Evolutionary conservation across 768 basidiomycete species (phyloP).

Genomic region (Lentinula edodes): DNA sequence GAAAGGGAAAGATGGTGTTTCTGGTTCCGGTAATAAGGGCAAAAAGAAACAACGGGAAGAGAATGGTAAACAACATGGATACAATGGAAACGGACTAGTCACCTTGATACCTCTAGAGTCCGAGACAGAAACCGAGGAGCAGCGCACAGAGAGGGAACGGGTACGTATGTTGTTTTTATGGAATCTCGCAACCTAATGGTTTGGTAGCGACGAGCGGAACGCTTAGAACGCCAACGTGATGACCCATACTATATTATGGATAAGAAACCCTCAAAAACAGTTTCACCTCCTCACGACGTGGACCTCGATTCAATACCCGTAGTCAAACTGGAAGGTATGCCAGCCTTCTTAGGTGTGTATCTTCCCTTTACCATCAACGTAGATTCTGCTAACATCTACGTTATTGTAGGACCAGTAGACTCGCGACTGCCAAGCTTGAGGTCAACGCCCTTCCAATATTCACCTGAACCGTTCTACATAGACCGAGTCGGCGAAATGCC

Average conservation of each 20-base stretch:
- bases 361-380: slow-evolving; percentile 14
- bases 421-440: slow-evolving; percentile 41
- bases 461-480: slow-evolving; percentile 50
- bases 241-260: slow-evolving; percentile 92
- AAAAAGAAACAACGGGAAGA: slow-evolving; percentile 28
- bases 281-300: slow-evolving; percentile 21
- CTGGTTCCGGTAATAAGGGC: slow-evolving; percentile 17
- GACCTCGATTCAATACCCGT: slow-evolving; percentile 94
- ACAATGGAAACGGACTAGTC: slow-evolving; percentile 11
- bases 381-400: background rate
- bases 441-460: slow-evolving; percentile 31
- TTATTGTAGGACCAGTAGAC: slow-evolving; percentile 20
- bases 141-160: slow-evolving; percentile 53
- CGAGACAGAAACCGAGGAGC: slow-evolving; percentile 49
- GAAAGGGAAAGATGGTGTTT: slow-evolving; percentile 28
- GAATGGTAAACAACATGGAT: slow-evolving; percentile 8
- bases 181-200: background rate
- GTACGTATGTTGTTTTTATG: slow-evolving; percentile 31
- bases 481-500: slow-evolving; percentile 89
- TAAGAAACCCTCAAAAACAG: slow-evolving; percentile 36
- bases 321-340: slow-evolving; percentile 74
- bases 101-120: slow-evolving; percentile 32
- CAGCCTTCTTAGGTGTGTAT: slow-evolving; percentile 29
- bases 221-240: slow-evolving; percentile 69
- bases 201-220: slow-evolving; percentile 65